Conservation (phyloP, 306 rosid species). For the Rubus parviflorus region DNA sequence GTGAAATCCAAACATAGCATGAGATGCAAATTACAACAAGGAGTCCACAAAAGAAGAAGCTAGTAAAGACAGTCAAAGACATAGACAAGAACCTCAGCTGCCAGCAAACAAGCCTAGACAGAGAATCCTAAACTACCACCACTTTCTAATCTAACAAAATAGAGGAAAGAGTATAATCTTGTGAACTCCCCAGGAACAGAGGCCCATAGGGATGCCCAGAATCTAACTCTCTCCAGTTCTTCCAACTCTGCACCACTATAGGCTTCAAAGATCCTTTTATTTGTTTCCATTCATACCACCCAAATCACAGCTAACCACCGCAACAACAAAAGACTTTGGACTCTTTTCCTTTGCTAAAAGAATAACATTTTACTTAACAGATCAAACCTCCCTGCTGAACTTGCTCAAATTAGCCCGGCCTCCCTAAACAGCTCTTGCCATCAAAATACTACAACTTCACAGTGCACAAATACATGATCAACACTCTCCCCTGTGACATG, state of each 20-base stretch:
- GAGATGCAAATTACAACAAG: not conserved
- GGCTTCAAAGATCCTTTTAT: not conserved
- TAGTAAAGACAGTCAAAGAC: not conserved
- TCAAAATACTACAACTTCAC: too few species aligned
- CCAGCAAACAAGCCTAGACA: too few species aligned
- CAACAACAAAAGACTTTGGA: not conserved
- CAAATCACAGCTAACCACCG: not conserved
- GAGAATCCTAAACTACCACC: not conserved
- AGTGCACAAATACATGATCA: too few species aligned
- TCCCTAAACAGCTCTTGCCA: not conserved
- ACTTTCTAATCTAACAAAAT: not conserved
- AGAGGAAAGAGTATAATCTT: too few species aligned
- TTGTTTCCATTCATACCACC: not conserved
- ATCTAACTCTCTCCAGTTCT: not conserved
- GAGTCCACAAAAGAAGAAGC: not conserved
- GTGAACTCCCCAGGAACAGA: too few species aligned
- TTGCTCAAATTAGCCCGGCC: not conserved
- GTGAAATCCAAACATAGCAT: not conserved
- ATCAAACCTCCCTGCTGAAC: not conserved
- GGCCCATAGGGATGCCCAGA: too few species aligned
- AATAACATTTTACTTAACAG: not conserved
- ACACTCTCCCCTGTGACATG: too few species aligned
- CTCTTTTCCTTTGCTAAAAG: not conserved
- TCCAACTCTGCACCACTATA: not conserved
- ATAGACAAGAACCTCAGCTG: not conserved